Base-by-base conservation (phyloP, 2,329 filamentous ascomycete species). In the Thielaviopsis populi region DNA sequence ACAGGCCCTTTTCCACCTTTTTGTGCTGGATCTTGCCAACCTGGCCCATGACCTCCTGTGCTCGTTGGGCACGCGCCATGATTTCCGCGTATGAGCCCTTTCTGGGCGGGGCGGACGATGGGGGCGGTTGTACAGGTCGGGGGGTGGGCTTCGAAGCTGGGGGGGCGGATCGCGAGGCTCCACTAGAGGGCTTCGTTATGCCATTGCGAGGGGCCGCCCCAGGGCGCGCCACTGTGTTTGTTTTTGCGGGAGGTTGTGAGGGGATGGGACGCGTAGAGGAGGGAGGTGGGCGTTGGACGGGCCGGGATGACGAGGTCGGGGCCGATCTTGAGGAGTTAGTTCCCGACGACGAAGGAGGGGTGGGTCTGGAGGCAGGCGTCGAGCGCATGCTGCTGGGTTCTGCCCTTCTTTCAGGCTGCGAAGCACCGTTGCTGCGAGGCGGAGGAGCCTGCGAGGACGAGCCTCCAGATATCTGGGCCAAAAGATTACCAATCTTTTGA, bases 1-100 rank as follows among this genome's bases (percentile, higher is more conserved):
- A 67, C 6, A 79, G 74, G n/a, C 79, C 73, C 69, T 84, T 86
- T 68, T 88, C 86, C 1, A 84, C 80, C 22, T 85, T 79, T 71
- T 89, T 89, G 73, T 90, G 86, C 71, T 89, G 87, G 68, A 90
- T 88, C 69, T 83, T 84, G 63, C 86, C 86, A 27, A 86, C 78
- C 68, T 80, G 80, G n/a, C 77, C 80, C 75, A 83, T 80, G 48
- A 75, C 77, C 46, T 76, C 77, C 69, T 88, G 83, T 13, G 83
- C 85, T 66, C 83, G 82, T 70, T 87, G 84, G 40, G 83, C 88
- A 68, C 86, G 80, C 63, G 85, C 85, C 74, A 91, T 79, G 66
- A 90, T 86, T 69, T 90, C 87, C 43, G 84, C 82, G 71, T 84
- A 91, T 0, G 85, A 88, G 1, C 86, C 85, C 70, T 87, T 88